Conservation (phyloP, 2,329 filamentous ascomycete species). For the Neofusicoccum sp. region DNA sequence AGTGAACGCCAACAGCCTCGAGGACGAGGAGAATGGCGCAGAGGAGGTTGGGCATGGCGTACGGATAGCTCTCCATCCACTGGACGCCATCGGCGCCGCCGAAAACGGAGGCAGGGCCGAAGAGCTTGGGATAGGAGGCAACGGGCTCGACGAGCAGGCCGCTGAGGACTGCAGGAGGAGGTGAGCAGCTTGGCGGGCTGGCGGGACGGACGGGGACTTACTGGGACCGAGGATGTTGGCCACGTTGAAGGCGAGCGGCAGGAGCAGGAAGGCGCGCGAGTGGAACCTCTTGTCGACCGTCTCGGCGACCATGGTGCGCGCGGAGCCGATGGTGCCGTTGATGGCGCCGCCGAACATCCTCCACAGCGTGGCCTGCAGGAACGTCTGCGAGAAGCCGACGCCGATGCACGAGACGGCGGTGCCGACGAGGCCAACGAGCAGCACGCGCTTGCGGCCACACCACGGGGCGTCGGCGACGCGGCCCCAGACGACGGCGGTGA, state of each 20-base stretch:
- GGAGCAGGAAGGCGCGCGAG: conserved; percentile 42
- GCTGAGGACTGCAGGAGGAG: conserved; percentile 54
- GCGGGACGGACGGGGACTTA: conserved; percentile 14
- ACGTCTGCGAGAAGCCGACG: conserved; percentile 42
- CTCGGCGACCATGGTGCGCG: conserved; percentile 47
- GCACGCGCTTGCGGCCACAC: conserved; percentile 47
- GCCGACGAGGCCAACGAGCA: conserved; percentile 43
- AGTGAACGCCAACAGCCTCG: conserved; percentile 57
- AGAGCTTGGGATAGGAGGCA: conserved; percentile 57
- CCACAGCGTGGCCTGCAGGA: conserved; percentile 46
- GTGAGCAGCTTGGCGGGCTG: not conserved
- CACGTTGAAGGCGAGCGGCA: conserved; percentile 46
- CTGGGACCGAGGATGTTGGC: conserved; percentile 44
- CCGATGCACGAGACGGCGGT: conserved; percentile 44
- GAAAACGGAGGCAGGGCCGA: conserved; percentile 59
- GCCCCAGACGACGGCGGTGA: conserved; percentile 47
- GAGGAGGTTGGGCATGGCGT: conserved; percentile 64
- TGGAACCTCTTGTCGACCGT: conserved; percentile 44
- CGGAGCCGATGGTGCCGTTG: conserved; percentile 46
- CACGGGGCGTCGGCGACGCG: conserved; percentile 46
- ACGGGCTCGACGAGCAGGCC: conserved; percentile 65
- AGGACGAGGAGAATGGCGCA: conserved; percentile 59
- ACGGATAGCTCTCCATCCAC: conserved; percentile 66
- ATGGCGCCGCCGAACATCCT: conserved; percentile 43
- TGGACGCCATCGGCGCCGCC: conserved; percentile 56